Percentiles rank a stretch among this genome's conserved stretches.
Evolutionary conservation across 2,329 filamentous ascomycete genomes (phyloP).

Genomic region (Arachnopeziza araneosa): DNA sequence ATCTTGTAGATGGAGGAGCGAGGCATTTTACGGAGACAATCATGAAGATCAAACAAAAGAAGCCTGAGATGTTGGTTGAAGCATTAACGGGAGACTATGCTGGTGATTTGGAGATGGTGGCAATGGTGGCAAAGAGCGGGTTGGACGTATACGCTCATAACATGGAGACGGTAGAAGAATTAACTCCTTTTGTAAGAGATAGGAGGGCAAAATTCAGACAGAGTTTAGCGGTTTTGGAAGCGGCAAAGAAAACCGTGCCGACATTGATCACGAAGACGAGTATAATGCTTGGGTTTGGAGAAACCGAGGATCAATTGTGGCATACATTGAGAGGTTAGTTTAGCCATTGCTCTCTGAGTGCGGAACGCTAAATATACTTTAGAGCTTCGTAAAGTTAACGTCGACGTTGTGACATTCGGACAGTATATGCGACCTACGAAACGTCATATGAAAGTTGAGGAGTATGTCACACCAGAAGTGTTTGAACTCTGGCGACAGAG

Average conservation of each 20-base stretch:
- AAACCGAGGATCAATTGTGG: conserved; percentile 82
- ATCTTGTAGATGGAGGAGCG: conserved; percentile 82
- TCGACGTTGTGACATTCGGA: conserved; percentile 97
- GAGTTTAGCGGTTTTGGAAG: conserved; percentile 71
- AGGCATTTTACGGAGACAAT: conserved; percentile 91
- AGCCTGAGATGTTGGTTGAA: conserved; percentile 71
- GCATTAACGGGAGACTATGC: conserved; percentile 81
- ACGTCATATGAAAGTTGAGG: conserved; percentile 92
- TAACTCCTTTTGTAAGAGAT: conserved; percentile 88
- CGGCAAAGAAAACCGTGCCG: conserved; percentile 70
- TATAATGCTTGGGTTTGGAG: conserved; percentile 91
- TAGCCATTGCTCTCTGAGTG: background rate
- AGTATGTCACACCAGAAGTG: conserved; percentile 84
- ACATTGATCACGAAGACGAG: conserved; percentile 96
- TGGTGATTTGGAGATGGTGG: conserved; percentile 83
- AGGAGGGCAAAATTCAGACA: conserved; percentile 84
- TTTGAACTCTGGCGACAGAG: conserved; percentile 91
- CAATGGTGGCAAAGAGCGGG: conserved; percentile 76
- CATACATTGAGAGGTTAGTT: conserved; percentile 63
- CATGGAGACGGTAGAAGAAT: conserved; percentile 85
- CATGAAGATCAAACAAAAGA: conserved; percentile 83
- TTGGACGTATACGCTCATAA: conserved; percentile 97
- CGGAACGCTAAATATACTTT: conserved; percentile 12
- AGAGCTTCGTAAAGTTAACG: conserved; percentile 73
- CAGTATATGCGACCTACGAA: conserved; percentile 99